A percentile compares a stretch with the other conserved stretches of the same genome.
Conservation (phyloP, 352 stramenopile species). For the Pythium rhizo-oryzae region DNA sequence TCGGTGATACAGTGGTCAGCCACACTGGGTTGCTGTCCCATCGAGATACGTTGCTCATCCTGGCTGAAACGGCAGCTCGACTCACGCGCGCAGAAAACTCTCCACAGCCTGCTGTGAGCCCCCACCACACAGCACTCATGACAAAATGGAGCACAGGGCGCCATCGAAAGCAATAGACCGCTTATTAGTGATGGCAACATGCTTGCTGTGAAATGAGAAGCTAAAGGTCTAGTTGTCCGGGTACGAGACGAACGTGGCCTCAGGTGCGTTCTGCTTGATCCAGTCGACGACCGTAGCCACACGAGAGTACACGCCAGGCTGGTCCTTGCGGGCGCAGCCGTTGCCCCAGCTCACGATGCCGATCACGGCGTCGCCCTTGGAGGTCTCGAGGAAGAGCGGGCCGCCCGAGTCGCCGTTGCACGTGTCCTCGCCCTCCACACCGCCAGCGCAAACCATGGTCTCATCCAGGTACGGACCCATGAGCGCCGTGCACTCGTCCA, state of each 20-base stretch:
- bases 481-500: background rate
- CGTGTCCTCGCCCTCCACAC: conserved; percentile 19
- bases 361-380: conserved; percentile 20
- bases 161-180: no score
- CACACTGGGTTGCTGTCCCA: no score
- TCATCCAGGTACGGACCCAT: conserved; percentile 7
- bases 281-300: conserved; percentile 16
- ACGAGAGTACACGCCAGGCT: conserved; percentile 24
- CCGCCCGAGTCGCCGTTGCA: conserved; percentile 38
- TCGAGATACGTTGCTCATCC: no score
- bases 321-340: conserved; percentile 20
- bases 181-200: no score
- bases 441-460: conserved; percentile 21
- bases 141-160: no score
- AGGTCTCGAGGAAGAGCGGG: conserved; percentile 22
- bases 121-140: no score
- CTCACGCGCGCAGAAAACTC: no score
- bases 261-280: conserved; percentile 10
- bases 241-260: conserved; percentile 5
- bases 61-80: no score
- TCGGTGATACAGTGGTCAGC: no score
- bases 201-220: no score
- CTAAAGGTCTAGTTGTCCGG: background rate
- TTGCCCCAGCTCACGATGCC: conserved; percentile 33
- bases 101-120: no score